phyloP scores from a whole-genome alignment of 192 early-diverging fungal genomes.

The Entomortierella chlamydospora region DNA sequence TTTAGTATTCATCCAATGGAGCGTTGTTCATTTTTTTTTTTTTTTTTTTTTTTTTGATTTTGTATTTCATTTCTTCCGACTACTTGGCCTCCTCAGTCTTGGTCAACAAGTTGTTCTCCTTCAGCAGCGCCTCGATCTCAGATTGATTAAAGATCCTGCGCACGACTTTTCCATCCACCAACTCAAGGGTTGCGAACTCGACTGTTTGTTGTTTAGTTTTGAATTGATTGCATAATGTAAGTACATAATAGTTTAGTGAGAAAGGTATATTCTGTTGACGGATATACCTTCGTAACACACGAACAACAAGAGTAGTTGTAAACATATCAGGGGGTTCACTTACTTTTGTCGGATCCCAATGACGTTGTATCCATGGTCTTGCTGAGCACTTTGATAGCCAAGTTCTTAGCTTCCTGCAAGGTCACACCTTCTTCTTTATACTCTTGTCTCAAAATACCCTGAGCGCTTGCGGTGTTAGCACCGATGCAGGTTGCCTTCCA shows the following conservation, averaged over 20 bases:
- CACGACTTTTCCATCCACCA: constrained; percentile 67
- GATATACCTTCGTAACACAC: no score
- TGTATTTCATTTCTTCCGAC: neutral
- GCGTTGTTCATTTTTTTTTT: neutral
- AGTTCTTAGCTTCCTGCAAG: constrained; percentile 88
- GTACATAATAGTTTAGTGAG: no score
- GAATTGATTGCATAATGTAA: neutral
- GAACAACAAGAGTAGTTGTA: neutral
- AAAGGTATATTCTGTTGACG: no score
- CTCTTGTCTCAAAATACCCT: constrained; percentile 95
- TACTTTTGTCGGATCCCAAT: constrained; percentile 92
- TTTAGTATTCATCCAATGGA: no score
- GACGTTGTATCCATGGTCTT: constrained; percentile 98
- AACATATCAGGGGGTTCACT: constrained; percentile 22
- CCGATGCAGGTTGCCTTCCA: constrained; percentile 99
- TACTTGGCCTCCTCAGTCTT: constrained; percentile 55
- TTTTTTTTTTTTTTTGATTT: neutral
- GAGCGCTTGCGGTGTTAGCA: constrained; percentile 91
- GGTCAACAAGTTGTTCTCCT: constrained; percentile 72
- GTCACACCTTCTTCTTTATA: constrained; percentile 88
- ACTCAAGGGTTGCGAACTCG: constrained; percentile 90
- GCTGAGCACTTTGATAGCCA: constrained; percentile 93
- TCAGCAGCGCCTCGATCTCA: constrained; percentile 87
- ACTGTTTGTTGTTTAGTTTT: constrained; percentile 60
- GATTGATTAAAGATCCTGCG: constrained; percentile 77